A percentile compares a stretch with the other conserved stretches of the same genome.
These are phyloP conservation scores for Sisymbrium altissimum DNA, from an alignment of 345 rosid species.

Conservation along the genomic window DNA sequence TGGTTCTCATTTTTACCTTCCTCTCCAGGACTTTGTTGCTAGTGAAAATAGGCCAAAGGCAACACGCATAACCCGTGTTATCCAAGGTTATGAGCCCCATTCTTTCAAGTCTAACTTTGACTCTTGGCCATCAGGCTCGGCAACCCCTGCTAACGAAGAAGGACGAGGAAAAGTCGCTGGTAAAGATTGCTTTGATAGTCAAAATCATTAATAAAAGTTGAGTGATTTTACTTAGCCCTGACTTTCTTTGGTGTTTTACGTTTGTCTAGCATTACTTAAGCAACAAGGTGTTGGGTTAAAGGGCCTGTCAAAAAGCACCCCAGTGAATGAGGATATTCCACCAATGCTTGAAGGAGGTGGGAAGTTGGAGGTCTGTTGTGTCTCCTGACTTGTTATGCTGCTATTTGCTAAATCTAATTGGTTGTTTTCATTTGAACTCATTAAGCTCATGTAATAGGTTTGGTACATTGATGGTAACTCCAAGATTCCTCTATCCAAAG, in stretches of 20 bases:
- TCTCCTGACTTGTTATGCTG: conserved; percentile 6
- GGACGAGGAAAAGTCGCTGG: conserved; percentile 99
- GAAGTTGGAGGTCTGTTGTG: conserved; percentile 78
- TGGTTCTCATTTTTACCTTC: conserved; percentile 30
- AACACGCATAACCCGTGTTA: conserved; percentile 68
- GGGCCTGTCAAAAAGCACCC: conserved; percentile 66
- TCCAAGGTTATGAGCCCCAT: conserved; percentile 93
- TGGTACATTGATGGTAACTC: conserved; percentile 85
- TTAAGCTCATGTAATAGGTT: conserved; percentile 45
- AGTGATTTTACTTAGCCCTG: not conserved
- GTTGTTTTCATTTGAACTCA: not conserved
- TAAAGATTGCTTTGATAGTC: conserved; percentile 31
- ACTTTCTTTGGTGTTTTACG: conserved; percentile 20
- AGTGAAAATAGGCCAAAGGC: conserved; percentile 85
- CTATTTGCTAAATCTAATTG: not conserved
- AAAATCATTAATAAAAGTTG: not conserved
- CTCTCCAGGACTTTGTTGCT: conserved; percentile 67
- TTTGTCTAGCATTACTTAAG: conserved; percentile 75
- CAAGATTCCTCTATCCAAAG: conserved; percentile 69
- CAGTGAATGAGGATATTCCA: conserved; percentile 86
- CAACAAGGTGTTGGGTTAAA: conserved; percentile 93
- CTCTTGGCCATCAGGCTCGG: conserved; percentile 90
- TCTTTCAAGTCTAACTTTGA: conserved; percentile 91
- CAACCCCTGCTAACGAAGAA: conserved; percentile 80
- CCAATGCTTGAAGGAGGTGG: conserved; percentile 96